Base-by-base conservation (phyloP, 2,329 filamentous ascomycete species). In the Cercospora beticola region DNA sequence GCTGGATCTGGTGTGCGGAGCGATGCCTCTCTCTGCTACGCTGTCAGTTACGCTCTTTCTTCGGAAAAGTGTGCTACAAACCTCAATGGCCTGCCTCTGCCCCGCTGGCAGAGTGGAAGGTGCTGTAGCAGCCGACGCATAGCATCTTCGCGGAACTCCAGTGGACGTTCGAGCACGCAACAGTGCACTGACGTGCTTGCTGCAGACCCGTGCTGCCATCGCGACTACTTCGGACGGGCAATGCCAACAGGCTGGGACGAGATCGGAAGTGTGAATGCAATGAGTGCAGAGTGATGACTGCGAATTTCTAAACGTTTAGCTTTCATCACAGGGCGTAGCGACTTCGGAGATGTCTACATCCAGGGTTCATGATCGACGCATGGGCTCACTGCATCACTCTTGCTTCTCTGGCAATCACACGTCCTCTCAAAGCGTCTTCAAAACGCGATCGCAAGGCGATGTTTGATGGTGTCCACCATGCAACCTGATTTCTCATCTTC, bases 1-100 rank as follows among this genome's bases (percentile, higher is more conserved):
- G 88, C 77, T 40, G 93, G 92, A 76, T 96, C 93, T 60, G 91
- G 86, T 73, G 90, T 92, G 9, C 90, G 85, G 12, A 90, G 78
- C 2, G 79, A 75, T 23, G 81, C 77, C 76, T 86, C 82, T 74
- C 81, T 82, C 82, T 86, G 71, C 21, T 33, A 54, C 26, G 40
- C 9, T 52, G 68, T 77, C 62, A 75, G 68, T 26, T 5, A 8
- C 12, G 18, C 18, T 10, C 10, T 14, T 36, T 36, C 31, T 14
- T 14, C 12, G 31, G 12, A 14, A 1, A 33, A 10, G 6, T n/a
- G 14, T 26, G n/a, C 21, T 12, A 2, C 66, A n/a, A 49, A 75
- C 74, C 72, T 75, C 74, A 61, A 74, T 74, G 21, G 71, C 69
- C 58, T 69, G 76, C 68, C 80, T 79, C 46, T 82, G 70, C 70